phyloP scores from a whole-genome alignment of 768 basidiomycete genomes.

The Naganishia onofrii region DNA sequence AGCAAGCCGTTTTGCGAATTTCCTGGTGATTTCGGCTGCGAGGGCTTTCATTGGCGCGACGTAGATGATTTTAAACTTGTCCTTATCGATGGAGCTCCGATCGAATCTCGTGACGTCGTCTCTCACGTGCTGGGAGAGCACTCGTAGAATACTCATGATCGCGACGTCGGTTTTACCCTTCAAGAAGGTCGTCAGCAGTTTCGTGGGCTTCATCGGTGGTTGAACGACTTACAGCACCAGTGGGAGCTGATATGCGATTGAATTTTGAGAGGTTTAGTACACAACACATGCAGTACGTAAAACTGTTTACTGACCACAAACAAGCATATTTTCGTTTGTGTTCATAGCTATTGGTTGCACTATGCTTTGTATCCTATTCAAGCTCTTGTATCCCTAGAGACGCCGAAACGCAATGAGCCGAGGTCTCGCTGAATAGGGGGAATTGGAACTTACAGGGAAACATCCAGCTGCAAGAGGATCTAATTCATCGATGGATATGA shows the following conservation, averaged over 20 bases:
- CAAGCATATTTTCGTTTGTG: slow-evolving; percentile 93
- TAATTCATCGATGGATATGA: slow-evolving; percentile 69
- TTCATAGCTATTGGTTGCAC: slow-evolving; percentile 87
- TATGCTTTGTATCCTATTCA: slow-evolving; percentile 94
- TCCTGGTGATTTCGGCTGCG: slow-evolving; percentile 90
- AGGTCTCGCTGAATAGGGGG: neutral
- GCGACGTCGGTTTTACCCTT: slow-evolving; percentile 98
- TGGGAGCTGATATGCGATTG: slow-evolving; percentile 67
- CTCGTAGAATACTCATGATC: slow-evolving; percentile 85
- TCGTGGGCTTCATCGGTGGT: neutral
- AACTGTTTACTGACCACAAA: slow-evolving; percentile 64
- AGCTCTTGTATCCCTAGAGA: slow-evolving; percentile 70
- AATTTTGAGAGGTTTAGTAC: neutral
- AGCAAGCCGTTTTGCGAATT: slow-evolving; percentile 79
- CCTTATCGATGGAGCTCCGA: slow-evolving; percentile 60
- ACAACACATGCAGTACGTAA: slow-evolving; percentile 44
- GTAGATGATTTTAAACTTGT: slow-evolving; percentile 93
- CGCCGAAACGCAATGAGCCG: slow-evolving; percentile 11
- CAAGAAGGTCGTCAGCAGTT: slow-evolving; percentile 13
- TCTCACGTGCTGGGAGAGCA: slow-evolving; percentile 66
- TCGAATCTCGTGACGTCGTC: slow-evolving; percentile 33
- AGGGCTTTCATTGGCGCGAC: slow-evolving; percentile 99
- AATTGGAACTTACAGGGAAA: slow-evolving; percentile 66
- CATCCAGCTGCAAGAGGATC: slow-evolving; percentile 74
- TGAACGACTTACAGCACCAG: slow-evolving; percentile 75